These are phyloP conservation scores for Boletus vinaceobasis DNA, from an alignment of 768 basidiomycete species.

Conservation along the genomic window DNA sequence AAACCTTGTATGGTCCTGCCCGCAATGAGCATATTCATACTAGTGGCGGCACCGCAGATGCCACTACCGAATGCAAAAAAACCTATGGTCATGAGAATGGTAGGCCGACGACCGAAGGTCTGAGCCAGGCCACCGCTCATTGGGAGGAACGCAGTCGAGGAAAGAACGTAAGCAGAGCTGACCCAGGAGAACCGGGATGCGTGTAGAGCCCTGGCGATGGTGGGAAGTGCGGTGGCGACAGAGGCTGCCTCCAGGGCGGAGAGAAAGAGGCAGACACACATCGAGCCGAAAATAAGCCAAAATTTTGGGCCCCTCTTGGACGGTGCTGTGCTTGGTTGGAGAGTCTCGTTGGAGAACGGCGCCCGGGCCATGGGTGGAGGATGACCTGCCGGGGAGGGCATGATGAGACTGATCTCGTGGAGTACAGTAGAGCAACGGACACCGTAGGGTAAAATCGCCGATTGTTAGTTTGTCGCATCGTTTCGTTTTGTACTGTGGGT, in stretches of 20 bases:
- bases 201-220: constrained; percentile 23
- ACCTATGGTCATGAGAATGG: constrained; percentile 22
- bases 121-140: constrained; percentile 35
- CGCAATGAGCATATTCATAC: constrained; percentile 40
- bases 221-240: constrained; percentile 42
- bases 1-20: constrained; percentile 41
- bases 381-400: not conserved
- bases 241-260: constrained; percentile 32
- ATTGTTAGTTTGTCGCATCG: too few species aligned
- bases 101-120: constrained; percentile 38
- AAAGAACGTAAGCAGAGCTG: not conserved
- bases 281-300: constrained; percentile 22
- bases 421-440: not conserved
- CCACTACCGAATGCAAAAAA: constrained; percentile 37
- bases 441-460: not conserved
- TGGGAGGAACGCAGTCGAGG: not conserved
- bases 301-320: constrained; percentile 14
- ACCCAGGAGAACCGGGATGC: not conserved
- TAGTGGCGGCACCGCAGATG: constrained; percentile 40
- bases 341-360: not conserved
- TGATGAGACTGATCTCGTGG: not conserved
- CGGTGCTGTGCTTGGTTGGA: not conserved
- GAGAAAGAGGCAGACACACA: constrained; percentile 29
- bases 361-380: not conserved
- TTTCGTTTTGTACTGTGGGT: too few species aligned